Evolutionary conservation across 73 alveolate species (phyloP).

Genomic region (Paramecium caudatum): DNA sequence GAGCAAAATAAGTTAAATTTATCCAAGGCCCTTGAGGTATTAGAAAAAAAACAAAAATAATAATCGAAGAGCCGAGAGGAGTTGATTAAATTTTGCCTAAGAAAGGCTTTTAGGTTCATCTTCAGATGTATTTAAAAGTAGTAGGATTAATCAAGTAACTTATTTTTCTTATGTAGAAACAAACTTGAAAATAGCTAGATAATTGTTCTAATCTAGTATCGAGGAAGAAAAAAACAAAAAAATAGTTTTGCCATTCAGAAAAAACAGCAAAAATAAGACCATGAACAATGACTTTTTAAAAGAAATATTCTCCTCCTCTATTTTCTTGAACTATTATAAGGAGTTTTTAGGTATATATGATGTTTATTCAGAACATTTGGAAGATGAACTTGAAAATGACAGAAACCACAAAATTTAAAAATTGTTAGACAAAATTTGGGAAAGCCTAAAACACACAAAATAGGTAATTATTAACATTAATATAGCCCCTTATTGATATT

Average conservation of each 20-base stretch:
- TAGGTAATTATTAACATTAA: slow-evolving; percentile 3
- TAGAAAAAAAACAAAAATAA: background rate
- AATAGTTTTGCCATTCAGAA: slow-evolving; percentile 22
- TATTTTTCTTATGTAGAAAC: background rate
- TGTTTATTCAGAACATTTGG: slow-evolving; percentile 46
- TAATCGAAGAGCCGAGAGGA: slow-evolving; percentile 42
- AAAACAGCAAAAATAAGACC: slow-evolving; percentile 39
- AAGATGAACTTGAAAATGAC: background rate
- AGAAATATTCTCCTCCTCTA: slow-evolving; percentile 1
- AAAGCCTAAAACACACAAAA: background rate
- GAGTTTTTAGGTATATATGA: slow-evolving; percentile 9
- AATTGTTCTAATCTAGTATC: background rate
- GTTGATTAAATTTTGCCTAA: slow-evolving; percentile 38
- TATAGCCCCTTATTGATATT: background rate
- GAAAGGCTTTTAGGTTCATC: slow-evolving; percentile 50
- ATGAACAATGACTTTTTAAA: slow-evolving; percentile 22
- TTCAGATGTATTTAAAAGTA: background rate
- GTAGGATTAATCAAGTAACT: slow-evolving; percentile 16
- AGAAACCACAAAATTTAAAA: background rate
- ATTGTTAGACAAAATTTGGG: slow-evolving; percentile 30
- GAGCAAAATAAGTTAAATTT: background rate
- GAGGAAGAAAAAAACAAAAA: background rate
- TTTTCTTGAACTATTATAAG: background rate
- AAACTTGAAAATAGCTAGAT: background rate
- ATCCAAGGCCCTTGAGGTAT: background rate